These are phyloP conservation scores for Metschnikowia santaceciliae DNA, from an alignment of 805 yeast species.

Conservation along the genomic window DNA sequence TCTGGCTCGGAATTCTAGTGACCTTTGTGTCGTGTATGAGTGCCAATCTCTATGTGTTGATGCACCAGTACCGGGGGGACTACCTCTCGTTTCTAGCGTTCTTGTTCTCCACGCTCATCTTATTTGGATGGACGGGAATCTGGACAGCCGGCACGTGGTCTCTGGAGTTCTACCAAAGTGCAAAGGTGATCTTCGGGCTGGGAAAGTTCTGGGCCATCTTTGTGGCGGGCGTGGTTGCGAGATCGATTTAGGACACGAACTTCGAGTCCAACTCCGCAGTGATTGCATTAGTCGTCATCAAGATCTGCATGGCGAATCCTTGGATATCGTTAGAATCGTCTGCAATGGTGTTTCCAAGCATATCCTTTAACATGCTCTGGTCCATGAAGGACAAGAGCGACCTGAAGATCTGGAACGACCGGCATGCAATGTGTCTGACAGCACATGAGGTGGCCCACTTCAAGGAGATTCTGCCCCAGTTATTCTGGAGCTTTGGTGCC, in stretches of 20 bases:
- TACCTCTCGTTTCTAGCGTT: conserved; percentile 61
- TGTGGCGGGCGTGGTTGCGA: conserved; percentile 54
- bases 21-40: conserved; percentile 63
- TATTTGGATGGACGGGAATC: conserved; percentile 76
- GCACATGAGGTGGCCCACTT: conserved; percentile 98
- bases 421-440: conserved; percentile 92
- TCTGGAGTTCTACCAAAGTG: conserved; percentile 59
- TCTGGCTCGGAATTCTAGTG: conserved; percentile 64
- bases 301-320: conserved; percentile 94
- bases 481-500: conserved; percentile 56
- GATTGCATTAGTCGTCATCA: conserved; percentile 92
- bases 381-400: conserved; percentile 78
- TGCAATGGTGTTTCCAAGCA: conserved; percentile 93
- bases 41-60: conserved; percentile 60
- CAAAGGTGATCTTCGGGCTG: conserved; percentile 53
- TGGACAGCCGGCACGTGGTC: conserved; percentile 60
- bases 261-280: conserved; percentile 80
- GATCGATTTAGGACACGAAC: background rate
- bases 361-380: conserved; percentile 83
- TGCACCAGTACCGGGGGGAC: conserved; percentile 79
- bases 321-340: conserved; percentile 89
- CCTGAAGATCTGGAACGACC: conserved; percentile 91
- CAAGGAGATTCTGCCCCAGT: conserved; percentile 82
- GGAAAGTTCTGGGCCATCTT: conserved; percentile 65
- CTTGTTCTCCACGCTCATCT: conserved; percentile 52